Percentiles rank a stretch among this genome's conserved stretches.
Conservation (phyloP, 2,329 filamentous ascomycete species). For the Talaromyces sp. region DNA sequence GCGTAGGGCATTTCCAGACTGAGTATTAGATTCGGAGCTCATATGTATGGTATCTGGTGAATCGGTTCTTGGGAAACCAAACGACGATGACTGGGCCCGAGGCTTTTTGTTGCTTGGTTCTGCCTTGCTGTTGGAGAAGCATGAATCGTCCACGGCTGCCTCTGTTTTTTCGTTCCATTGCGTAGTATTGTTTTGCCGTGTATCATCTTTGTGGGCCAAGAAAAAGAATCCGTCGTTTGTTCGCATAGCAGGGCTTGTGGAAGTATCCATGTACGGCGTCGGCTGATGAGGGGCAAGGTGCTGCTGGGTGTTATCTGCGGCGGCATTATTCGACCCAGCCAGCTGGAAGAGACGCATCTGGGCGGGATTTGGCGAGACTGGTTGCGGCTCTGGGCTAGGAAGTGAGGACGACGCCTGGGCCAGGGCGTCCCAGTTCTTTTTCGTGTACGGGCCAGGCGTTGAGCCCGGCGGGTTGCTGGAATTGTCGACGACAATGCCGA, state of each 20-base stretch:
- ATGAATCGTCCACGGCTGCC: neutral
- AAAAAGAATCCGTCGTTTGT: neutral
- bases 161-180: neutral
- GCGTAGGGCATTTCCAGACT: neutral
- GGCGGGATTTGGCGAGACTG: slow-evolving; percentile 3
- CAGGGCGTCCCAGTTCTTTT: slow-evolving; percentile 69
- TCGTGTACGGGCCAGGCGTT: slow-evolving; percentile 51
- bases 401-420: slow-evolving; percentile 63
- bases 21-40: neutral
- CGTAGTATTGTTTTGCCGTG: neutral
- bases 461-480: slow-evolving; percentile 59
- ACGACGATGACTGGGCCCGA: neutral
- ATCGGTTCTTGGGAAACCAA: slow-evolving; percentile 3
- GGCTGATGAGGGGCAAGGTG: neutral
- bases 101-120: neutral
- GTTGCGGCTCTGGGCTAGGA: slow-evolving; percentile 35
- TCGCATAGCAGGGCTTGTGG: neutral
- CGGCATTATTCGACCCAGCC: slow-evolving; percentile 42
- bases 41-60: slow-evolving; percentile 3
- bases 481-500: slow-evolving; percentile 64
- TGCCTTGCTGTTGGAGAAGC: neutral
- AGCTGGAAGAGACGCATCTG: slow-evolving; percentile 46
- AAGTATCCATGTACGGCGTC: neutral
- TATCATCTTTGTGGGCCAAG: neutral
- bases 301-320: neutral